Evolutionary conservation across 768 basidiomycete genomes (phyloP).

Genomic region (Psilocybe tampanensis): DNA sequence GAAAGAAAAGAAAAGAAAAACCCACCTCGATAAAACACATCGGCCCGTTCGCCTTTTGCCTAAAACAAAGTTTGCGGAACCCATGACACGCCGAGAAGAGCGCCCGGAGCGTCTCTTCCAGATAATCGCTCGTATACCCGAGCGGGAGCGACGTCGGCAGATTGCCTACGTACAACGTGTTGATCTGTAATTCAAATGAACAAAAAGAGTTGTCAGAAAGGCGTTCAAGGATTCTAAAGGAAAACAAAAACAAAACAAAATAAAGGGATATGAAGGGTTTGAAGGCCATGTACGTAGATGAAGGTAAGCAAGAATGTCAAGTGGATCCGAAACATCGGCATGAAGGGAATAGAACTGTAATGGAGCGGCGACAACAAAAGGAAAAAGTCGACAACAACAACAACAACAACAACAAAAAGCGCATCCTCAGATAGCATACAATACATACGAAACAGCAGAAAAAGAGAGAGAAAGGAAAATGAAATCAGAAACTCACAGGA

Average conservation of each 20-base stretch:
- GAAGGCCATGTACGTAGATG: too few species aligned
- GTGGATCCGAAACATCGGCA: too few species aligned
- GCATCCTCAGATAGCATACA: neutral
- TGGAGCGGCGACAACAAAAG: too few species aligned
- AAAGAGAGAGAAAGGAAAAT: neutral
- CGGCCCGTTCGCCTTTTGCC: slow-evolving; percentile 96
- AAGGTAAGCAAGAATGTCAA: too few species aligned
- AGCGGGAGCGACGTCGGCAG: slow-evolving; percentile 78
- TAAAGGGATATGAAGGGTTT: neutral
- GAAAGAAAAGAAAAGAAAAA: slow-evolving; percentile 7
- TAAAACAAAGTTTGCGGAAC: slow-evolving; percentile 90
- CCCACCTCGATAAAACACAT: slow-evolving; percentile 99
- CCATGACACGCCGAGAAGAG: slow-evolving; percentile 82
- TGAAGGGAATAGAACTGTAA: too few species aligned
- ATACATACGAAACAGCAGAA: slow-evolving; percentile 2
- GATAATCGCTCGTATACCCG: slow-evolving; percentile 74
- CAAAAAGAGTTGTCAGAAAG: slow-evolving; percentile 8
- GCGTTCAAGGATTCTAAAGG: slow-evolving; percentile 4
- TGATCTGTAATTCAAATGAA: slow-evolving; percentile 64
- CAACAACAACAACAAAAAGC: too few species aligned
- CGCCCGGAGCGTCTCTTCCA: slow-evolving; percentile 86
- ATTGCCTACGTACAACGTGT: slow-evolving; percentile 99
- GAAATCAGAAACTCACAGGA: slow-evolving; percentile 55
- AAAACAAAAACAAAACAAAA: neutral
- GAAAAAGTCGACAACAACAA: too few species aligned